Evolutionary conservation across 106 monocot genomes (phyloP), one percentile per base, ranked within the genome.

Genomic region (Cymbidium sinense): DNA sequence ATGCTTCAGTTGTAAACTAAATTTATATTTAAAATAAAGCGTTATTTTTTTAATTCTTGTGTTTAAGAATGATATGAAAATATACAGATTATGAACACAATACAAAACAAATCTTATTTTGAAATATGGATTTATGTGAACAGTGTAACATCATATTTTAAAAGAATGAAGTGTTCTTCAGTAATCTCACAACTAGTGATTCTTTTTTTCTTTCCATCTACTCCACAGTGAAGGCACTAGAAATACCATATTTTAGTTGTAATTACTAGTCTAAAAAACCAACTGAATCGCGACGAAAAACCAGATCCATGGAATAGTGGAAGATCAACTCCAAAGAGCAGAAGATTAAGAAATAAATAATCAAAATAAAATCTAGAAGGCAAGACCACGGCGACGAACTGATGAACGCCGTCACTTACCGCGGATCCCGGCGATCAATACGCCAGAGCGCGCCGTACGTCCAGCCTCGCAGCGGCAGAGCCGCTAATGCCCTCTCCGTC

Each of bases 391-490:
- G 19, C 51, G 34, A 76, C 6, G 33, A 33, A 23, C 34, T 25
- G 7, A 76, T 31, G 33, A 17, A 76, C 27, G 28, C 34, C 12
- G 76, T 18, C 30, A 23, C 52, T 76, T 55, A 76, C 76, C 76
- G 76, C 5, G 76, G 54, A 76, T 55, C 76, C 33, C 52, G 52
- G 52, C 30, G 20, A 55, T 76, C 54, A 43, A 55, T 5, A 9
- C 76, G 31, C 76, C 76, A 76, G 18, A 76, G 34, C 20, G 11
- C 76, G 19, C 54, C 76, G 76, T 30, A 52, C 0, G 54, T 19
- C 76, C 76, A 76, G 15, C 76, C 76, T 21, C 34, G 52, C 50
- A 0, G 10, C 51, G 51, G 76, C 76, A 76, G 31, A 76, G 54
- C 31, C 34, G 19, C 34, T 25, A 18, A 76, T 47, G 18, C 31